Conservation (phyloP, 2,329 filamentous ascomycete genomes). For the Trichothecium roseum region DNA sequence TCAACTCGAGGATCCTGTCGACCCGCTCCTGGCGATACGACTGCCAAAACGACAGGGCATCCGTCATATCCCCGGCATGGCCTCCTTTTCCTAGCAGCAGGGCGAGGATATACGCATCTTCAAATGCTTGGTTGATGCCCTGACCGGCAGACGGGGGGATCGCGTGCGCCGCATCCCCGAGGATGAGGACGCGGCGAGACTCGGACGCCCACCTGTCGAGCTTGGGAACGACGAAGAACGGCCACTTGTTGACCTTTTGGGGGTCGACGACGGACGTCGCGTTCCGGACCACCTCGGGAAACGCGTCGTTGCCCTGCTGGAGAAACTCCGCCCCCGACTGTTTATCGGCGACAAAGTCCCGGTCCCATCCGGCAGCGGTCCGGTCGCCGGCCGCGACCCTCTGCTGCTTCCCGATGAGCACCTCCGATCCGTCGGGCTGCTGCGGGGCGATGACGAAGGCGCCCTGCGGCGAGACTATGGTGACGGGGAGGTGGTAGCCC, state of each 20-base stretch:
- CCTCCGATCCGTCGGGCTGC: constrained; percentile 33
- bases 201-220: constrained; percentile 32
- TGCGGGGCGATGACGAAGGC: constrained; percentile 42
- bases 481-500: constrained; percentile 29
- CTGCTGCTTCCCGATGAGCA: constrained; percentile 35
- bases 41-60: constrained; percentile 34
- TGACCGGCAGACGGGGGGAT: constrained; percentile 37
- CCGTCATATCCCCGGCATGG: constrained; percentile 10
- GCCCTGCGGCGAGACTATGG: constrained; percentile 29
- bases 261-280: constrained; percentile 19
- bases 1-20: constrained; percentile 35
- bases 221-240: constrained; percentile 36
- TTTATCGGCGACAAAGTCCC: constrained; percentile 25
- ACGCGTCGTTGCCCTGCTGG: constrained; percentile 20
- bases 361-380: constrained; percentile 32
- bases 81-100: constrained; percentile 19
- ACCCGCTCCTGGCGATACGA: constrained; percentile 34
- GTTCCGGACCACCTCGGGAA: constrained; percentile 23
- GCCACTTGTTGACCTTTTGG: constrained; percentile 33
- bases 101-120: constrained; percentile 37
- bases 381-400: constrained; percentile 20
- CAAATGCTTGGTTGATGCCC: constrained; percentile 35
- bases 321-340: constrained; percentile 21
- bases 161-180: constrained; percentile 38
- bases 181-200: constrained; percentile 26